Evolutionary conservation across 2,329 filamentous ascomycete species (phyloP).

Genomic region (Aureobasidium melanogenum): DNA sequence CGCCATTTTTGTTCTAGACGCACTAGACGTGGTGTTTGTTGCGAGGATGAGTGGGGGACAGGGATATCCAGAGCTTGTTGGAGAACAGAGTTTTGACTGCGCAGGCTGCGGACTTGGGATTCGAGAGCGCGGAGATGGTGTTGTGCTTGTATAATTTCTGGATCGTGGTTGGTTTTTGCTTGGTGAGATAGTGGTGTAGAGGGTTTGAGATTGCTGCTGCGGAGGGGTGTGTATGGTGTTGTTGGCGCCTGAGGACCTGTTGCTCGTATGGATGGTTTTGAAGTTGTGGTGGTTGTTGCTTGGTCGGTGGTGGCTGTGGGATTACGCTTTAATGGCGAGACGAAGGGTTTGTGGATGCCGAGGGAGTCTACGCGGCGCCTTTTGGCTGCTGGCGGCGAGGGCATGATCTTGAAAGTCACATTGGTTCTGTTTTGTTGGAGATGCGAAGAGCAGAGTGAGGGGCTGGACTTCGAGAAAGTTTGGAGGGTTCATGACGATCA

Average conservation of each 20-base stretch:
- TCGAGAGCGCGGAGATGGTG: not conserved
- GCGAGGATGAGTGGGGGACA: not conserved
- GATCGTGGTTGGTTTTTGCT: not conserved
- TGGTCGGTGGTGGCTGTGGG: not conserved
- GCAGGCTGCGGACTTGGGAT: conserved; percentile 30
- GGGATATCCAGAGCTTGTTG: conserved; percentile 36
- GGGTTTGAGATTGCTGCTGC: not conserved
- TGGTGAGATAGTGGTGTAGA: not conserved
- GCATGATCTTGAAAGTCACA: not conserved
- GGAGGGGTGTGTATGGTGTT: conserved; percentile 12
- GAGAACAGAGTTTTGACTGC: conserved; percentile 41
- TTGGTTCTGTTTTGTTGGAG: not conserved
- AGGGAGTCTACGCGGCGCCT: conserved; percentile 51
- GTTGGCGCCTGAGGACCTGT: not conserved
- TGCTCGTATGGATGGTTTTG: not conserved
- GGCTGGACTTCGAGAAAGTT: not conserved
- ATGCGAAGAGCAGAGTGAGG: not conserved
- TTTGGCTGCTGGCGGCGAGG: conserved; percentile 35
- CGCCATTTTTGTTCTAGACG: conserved; percentile 51
- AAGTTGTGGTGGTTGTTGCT: not conserved
- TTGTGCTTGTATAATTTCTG: not conserved
- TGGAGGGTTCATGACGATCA: not conserved
- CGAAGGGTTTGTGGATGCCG: conserved; percentile 62
- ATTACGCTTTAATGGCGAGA: conserved; percentile 53
- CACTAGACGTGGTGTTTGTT: conserved; percentile 37